Conservation (phyloP, 208 protist species). For the Leishmania guyanensis region DNA sequence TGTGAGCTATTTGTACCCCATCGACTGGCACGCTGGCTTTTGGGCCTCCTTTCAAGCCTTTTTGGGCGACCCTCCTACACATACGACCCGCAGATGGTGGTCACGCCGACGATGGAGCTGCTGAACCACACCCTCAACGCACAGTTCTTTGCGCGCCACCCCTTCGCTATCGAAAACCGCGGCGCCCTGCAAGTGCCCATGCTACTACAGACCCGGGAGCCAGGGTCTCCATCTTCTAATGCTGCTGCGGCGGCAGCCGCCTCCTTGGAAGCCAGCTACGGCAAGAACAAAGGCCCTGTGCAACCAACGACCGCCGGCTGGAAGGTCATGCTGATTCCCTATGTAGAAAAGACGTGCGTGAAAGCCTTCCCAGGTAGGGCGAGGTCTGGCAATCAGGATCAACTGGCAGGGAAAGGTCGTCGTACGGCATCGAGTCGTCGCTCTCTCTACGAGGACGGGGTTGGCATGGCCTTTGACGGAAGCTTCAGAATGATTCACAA, state of each 20-base stretch:
- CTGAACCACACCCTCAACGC: slow-evolving; percentile 43
- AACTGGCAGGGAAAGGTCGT: no score
- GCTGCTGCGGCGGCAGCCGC: not conserved
- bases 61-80: slow-evolving; percentile 43
- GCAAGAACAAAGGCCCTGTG: not conserved
- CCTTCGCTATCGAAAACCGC: slow-evolving; percentile 31
- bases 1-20: slow-evolving; percentile 44
- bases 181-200: slow-evolving; percentile 21
- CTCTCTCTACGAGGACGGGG: not conserved
- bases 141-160: slow-evolving; percentile 32
- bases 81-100: slow-evolving; percentile 37
- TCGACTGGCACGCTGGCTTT: slow-evolving; percentile 35
- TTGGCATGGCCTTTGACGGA: not conserved
- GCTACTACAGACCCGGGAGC: slow-evolving; percentile 21
- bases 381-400: not conserved
- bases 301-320: slow-evolving; percentile 6
- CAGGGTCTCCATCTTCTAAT: not conserved
- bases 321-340: slow-evolving; percentile 32
- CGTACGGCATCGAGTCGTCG: not conserved
- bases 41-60: slow-evolving; percentile 32
- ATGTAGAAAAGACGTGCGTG: slow-evolving; percentile 8
- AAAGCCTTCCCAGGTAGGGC: not conserved
- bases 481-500: not conserved
- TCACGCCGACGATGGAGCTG: slow-evolving; percentile 35
- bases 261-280: not conserved